phyloP scores from a whole-genome alignment of 352 stramenopile species.

The Globisporangium megalacanthum region DNA sequence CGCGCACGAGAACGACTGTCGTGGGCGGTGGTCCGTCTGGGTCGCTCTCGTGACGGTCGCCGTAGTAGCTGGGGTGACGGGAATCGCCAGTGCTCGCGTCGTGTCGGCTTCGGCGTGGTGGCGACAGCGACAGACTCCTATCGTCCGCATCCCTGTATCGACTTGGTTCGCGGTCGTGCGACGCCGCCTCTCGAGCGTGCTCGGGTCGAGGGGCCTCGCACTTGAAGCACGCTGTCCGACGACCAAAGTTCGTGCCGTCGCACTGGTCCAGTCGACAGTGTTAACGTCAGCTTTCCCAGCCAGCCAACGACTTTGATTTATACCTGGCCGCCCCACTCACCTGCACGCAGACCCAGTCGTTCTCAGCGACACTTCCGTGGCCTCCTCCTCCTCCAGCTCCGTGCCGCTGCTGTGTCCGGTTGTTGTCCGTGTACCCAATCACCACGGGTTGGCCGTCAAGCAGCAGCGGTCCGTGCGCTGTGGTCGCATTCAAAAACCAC shows the following conservation, averaged over 20 bases:
- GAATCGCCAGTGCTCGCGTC: not conserved
- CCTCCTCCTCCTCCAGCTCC: constrained; percentile 7
- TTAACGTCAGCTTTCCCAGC: not conserved
- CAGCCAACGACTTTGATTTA: no score
- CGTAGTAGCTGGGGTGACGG: not conserved
- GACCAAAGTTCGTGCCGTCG: constrained; percentile 66
- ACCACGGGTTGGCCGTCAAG: constrained; percentile 37
- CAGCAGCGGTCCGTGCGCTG: constrained; percentile 48
- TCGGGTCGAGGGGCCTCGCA: constrained; percentile 40
- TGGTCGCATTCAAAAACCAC: not conserved
- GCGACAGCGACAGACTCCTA: not conserved
- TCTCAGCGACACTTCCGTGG: not conserved
- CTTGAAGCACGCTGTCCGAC: constrained; percentile 63
- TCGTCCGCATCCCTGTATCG: not conserved
- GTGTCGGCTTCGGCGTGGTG: not conserved
- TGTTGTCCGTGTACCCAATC: constrained; percentile 48
- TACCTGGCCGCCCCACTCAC: constrained; percentile 14
- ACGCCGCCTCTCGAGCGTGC: constrained; percentile 27
- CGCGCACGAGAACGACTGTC: constrained; percentile 60
- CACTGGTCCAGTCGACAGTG: constrained; percentile 30
- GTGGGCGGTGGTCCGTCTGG: constrained; percentile 23
- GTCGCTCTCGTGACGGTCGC: constrained; percentile 8
- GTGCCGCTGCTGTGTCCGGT: constrained; percentile 13
- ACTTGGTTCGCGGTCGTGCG: not conserved
- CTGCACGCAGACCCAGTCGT: constrained; percentile 69